These are phyloP conservation scores for Suillus lakei DNA, from an alignment of 768 basidiomycete genomes.

Conservation along the genomic window DNA sequence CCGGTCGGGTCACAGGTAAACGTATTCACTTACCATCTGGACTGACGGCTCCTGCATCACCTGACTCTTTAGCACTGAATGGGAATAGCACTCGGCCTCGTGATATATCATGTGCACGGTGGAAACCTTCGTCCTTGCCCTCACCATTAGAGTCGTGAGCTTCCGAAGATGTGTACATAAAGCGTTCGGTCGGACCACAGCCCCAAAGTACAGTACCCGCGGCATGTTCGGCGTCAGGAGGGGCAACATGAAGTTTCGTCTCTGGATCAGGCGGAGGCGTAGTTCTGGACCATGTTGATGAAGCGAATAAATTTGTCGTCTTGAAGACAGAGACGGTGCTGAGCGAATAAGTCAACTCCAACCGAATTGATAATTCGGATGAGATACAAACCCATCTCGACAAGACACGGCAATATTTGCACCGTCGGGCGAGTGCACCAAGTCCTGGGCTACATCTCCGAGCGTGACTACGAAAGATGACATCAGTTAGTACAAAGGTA, in stretches of 20 bases:
- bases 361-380: neutral
- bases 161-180: constrained; percentile 64
- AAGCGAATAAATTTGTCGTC: constrained; percentile 26
- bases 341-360: constrained; percentile 1
- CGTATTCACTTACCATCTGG: constrained; percentile 43
- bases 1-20: neutral
- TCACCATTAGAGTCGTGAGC: constrained; percentile 25
- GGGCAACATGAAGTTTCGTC: constrained; percentile 21
- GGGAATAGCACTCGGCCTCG: constrained; percentile 27
- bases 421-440: constrained; percentile 49
- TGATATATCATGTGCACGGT: constrained; percentile 54
- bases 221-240: constrained; percentile 27
- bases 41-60: constrained; percentile 55
- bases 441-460: constrained; percentile 42
- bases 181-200: constrained; percentile 35
- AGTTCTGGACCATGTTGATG: constrained; percentile 18
- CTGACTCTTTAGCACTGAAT: constrained; percentile 54
- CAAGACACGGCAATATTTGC: constrained; percentile 43
- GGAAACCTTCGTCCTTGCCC: constrained; percentile 42
- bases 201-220: constrained; percentile 63
- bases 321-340: constrained; percentile 28
- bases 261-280: constrained; percentile 14
- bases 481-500: constrained; percentile 8
- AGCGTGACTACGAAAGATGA: constrained; percentile 23
- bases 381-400: constrained; percentile 30